These are phyloP conservation scores for Panus rudis DNA, from an alignment of 768 basidiomycete species.

Conservation along the genomic window DNA sequence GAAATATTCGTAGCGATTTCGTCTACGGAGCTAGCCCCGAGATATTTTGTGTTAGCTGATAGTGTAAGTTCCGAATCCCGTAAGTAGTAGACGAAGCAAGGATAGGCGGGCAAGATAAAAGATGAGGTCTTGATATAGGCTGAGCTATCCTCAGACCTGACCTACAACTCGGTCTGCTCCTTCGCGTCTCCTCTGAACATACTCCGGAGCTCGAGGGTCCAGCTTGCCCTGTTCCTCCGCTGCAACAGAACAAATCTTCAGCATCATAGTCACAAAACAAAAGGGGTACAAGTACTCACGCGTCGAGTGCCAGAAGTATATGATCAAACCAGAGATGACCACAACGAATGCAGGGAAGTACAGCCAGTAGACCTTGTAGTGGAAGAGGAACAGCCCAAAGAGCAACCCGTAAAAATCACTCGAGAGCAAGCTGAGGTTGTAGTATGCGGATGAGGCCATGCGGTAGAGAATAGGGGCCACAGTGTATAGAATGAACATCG, in stretches of 20 bases:
- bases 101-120: no score
- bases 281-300: constrained; percentile 42
- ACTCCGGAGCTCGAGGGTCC: constrained; percentile 51
- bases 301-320: constrained; percentile 82
- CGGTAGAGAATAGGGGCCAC: constrained; percentile 82
- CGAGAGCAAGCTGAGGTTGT: constrained; percentile 78
- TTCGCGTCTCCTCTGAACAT: constrained; percentile 30
- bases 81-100: no score
- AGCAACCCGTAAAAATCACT: constrained; percentile 85
- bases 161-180: constrained; percentile 6
- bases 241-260: constrained; percentile 19
- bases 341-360: constrained; percentile 78
- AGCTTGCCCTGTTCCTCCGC: constrained; percentile 70
- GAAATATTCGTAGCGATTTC: no score
- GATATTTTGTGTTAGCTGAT: no score
- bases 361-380: constrained; percentile 80
- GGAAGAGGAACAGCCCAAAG: constrained; percentile 62
- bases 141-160: constrained; percentile 7
- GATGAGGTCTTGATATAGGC: no score
- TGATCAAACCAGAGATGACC: constrained; percentile 64
- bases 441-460: constrained; percentile 79
- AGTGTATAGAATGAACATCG: constrained; percentile 83
- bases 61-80: no score
- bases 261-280: background rate
- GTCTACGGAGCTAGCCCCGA: no score